phyloP scores from a whole-genome alignment of 495 filamentous ascomycete species.

The Viridothelium virens region DNA sequence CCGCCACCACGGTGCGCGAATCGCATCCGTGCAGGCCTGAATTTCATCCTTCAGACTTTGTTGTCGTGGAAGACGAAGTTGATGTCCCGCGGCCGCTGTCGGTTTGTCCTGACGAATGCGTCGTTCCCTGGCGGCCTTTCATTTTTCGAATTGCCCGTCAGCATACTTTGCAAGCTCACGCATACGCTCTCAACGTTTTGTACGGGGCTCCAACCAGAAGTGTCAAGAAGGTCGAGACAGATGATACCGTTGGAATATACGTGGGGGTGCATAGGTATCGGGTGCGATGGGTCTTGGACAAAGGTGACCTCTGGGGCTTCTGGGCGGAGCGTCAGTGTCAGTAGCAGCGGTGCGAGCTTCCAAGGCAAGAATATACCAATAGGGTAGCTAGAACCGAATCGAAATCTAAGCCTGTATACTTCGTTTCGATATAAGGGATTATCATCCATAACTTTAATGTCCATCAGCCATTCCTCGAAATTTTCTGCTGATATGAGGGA shows the following conservation, averaged over 20 bases:
- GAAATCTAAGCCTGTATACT: constrained; percentile 78
- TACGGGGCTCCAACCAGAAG: constrained; percentile 86
- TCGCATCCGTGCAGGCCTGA: too few species aligned
- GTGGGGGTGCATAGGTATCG: constrained; percentile 93
- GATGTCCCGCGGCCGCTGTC: constrained; percentile 70
- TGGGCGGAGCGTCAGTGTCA: constrained; percentile 27
- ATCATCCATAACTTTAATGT: constrained; percentile 81
- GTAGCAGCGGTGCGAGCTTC: too few species aligned
- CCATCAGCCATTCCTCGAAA: constrained; percentile 85
- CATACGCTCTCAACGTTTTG: constrained; percentile 96
- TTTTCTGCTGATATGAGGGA: constrained; percentile 69
- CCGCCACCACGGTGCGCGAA: neutral
- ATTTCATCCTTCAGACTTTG: constrained; percentile 49
- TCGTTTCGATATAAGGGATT: constrained; percentile 84
- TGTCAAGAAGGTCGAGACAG: constrained; percentile 86
- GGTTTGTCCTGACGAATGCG: constrained; percentile 74
- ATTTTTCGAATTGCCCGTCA: constrained; percentile 86
- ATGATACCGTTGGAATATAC: constrained; percentile 98
- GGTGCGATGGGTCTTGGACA: constrained; percentile 53
- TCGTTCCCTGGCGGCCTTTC: constrained; percentile 74
- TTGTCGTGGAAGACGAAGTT: constrained; percentile 84
- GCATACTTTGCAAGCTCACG: constrained; percentile 97
- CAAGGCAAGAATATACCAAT: constrained; percentile 56
- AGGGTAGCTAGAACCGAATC: constrained; percentile 74
- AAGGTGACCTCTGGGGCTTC: constrained; percentile 94